Conservation (phyloP, 202 grass and related monocot genomes). For the Eragrostis tef region DNA sequence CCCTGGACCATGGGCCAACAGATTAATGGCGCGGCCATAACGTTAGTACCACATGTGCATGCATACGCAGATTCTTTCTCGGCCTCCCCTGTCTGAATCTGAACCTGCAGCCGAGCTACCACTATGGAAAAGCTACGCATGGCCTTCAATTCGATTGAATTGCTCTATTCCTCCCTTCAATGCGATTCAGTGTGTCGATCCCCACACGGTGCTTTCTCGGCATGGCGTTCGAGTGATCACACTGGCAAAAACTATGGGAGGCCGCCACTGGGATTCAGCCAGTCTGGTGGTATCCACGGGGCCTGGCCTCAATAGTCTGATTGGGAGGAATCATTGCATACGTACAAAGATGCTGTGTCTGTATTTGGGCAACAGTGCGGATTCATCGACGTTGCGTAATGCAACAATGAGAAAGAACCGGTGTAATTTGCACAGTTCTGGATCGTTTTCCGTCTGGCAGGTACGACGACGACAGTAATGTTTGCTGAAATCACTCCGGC, state of each 20-base stretch:
- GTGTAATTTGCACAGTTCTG: background rate
- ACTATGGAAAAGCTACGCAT: background rate
- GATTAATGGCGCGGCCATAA: background rate
- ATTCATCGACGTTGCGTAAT: no score
- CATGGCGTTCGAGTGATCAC: background rate
- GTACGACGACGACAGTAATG: background rate
- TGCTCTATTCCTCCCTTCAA: background rate
- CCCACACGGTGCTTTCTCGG: background rate
- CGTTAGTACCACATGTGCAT: background rate
- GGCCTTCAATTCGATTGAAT: conserved; percentile 4
- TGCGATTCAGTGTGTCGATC: background rate
- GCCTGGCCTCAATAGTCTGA: background rate
- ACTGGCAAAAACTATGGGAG: conserved; percentile 4
- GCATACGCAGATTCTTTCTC: background rate
- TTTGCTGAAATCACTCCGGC: background rate
- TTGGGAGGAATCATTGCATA: background rate
- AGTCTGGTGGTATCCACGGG: background rate
- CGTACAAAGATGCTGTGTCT: background rate
- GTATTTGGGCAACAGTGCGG: background rate
- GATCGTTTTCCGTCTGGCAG: background rate
- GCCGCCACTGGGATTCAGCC: background rate
- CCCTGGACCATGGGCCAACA: background rate
- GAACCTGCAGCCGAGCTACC: background rate
- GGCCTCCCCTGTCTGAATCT: background rate
- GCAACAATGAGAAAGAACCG: background rate